Percentiles rank a stretch among this genome's conserved stretches.
phyloP scores from a whole-genome alignment of 1,139 yeast genomes.

The Debaryomyces sp. region DNA sequence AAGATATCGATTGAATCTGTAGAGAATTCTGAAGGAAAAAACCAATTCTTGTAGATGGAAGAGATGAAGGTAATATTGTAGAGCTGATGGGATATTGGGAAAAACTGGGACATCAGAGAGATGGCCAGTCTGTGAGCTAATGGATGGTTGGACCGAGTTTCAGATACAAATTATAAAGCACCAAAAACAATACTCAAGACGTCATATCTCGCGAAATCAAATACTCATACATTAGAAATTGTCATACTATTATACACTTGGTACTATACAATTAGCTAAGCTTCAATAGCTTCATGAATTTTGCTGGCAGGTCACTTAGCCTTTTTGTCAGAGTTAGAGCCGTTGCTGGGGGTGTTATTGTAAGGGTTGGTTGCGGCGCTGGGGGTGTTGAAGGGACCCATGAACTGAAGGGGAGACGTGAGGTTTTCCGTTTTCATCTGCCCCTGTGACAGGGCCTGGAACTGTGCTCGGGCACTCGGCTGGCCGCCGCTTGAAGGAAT shows the following conservation, averaged over 20 bases:
- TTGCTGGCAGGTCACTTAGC: background rate
- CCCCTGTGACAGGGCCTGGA: conserved; percentile 3
- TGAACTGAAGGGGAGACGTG: conserved; percentile 15
- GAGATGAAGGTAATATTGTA: too few species aligned
- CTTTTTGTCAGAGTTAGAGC: background rate
- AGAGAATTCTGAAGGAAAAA: too few species aligned
- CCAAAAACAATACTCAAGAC: background rate
- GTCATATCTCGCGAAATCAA: background rate
- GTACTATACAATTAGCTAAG: background rate
- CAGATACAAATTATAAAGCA: too few species aligned
- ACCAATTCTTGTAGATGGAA: too few species aligned
- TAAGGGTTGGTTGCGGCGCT: background rate
- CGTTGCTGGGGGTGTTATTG: background rate
- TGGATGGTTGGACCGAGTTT: background rate
- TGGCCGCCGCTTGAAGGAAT: conserved; percentile 15
- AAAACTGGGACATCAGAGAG: too few species aligned
- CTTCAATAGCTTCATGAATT: too few species aligned
- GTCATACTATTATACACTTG: background rate
- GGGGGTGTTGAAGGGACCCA: conserved; percentile 12
- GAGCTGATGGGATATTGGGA: too few species aligned
- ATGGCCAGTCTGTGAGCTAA: background rate
- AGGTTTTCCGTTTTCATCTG: conserved; percentile 6
- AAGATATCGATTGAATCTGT: too few species aligned
- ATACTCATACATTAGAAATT: conserved; percentile 1
- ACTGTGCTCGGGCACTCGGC: background rate